A percentile compares a stretch with the other conserved stretches of the same genome.
Conservation (phyloP, 345 rosid species). For the Citrus inodora region DNA sequence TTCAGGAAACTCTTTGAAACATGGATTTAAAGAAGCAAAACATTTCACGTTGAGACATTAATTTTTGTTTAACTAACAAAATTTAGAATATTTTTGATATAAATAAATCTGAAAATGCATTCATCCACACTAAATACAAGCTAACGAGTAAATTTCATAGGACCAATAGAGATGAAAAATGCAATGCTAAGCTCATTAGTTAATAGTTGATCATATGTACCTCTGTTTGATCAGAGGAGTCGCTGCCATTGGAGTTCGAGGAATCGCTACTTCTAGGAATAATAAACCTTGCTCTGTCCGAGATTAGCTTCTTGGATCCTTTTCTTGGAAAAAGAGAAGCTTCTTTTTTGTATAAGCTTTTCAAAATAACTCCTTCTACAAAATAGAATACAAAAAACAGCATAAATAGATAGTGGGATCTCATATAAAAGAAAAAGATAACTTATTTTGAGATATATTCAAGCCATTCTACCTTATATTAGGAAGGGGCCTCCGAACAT, state of each 20-base stretch:
- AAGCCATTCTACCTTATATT: neutral
- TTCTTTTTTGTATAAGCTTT: constrained; percentile 12
- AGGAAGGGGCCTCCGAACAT: neutral
- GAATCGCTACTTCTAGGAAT: constrained; percentile 39
- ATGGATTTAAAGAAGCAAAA: neutral
- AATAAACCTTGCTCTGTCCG: constrained; percentile 24
- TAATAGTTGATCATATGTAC: constrained; percentile 23
- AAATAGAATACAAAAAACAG: constrained; percentile 4
- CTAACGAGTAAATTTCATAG: neutral
- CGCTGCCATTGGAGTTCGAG: constrained; percentile 33
- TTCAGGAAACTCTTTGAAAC: neutral
- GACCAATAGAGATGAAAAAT: neutral
- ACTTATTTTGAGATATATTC: neutral
- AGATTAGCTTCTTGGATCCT: constrained; percentile 11
- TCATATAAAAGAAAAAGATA: neutral
- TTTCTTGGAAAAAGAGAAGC: constrained; percentile 13
- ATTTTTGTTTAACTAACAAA: neutral
- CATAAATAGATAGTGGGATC: constrained; percentile 2
- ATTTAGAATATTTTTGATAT: neutral
- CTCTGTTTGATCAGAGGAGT: constrained; percentile 43
- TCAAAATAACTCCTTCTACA: constrained; percentile 30
- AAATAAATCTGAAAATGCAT: neutral
- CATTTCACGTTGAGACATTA: neutral
- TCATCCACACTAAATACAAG: neutral
- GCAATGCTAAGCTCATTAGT: neutral